These are phyloP conservation scores for Cryptosporidium felis DNA, from an alignment of 169 alveolate genomes.

Conservation along the genomic window DNA sequence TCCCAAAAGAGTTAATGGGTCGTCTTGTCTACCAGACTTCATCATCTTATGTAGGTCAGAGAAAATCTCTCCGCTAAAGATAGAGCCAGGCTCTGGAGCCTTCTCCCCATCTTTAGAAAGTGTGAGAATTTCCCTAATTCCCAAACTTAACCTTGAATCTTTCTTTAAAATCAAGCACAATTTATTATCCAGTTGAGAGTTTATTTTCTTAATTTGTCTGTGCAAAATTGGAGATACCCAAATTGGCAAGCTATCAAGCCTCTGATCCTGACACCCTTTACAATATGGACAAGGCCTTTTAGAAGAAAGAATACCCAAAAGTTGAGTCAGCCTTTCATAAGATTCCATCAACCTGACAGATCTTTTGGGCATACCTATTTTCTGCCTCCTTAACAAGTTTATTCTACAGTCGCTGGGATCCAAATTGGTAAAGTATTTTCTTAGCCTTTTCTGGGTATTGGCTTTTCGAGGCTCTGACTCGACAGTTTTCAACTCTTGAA, in stretches of 20 bases:
- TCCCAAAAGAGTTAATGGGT: conserved; percentile 1
- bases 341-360: conserved; percentile 22
- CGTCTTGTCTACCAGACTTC: not conserved
- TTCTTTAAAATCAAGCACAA: conserved; percentile 39
- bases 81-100: not conserved
- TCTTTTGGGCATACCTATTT: conserved; percentile 1
- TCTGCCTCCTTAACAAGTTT: conserved; percentile 11
- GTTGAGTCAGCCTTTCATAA: conserved; percentile 16
- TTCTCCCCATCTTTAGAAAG: not conserved
- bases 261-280: conserved; percentile 27
- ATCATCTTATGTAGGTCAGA: too few species aligned
- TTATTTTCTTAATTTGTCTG: conserved; percentile 10
- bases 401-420: conserved; percentile 47
- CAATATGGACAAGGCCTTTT: conserved; percentile 57
- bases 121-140: not conserved
- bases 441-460: too few species aligned
- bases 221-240: conserved; percentile 67
- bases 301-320: conserved; percentile 42
- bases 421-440: conserved; percentile 19
- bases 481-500: too few species aligned
- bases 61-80: not conserved
- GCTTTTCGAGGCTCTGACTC: too few species aligned
- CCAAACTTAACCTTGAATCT: not conserved
- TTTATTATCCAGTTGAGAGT: conserved; percentile 20
- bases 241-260: conserved; percentile 32